These are phyloP conservation scores for Euphorbia corollata DNA, from an alignment of 441 rosid species.

Conservation along the genomic window DNA sequence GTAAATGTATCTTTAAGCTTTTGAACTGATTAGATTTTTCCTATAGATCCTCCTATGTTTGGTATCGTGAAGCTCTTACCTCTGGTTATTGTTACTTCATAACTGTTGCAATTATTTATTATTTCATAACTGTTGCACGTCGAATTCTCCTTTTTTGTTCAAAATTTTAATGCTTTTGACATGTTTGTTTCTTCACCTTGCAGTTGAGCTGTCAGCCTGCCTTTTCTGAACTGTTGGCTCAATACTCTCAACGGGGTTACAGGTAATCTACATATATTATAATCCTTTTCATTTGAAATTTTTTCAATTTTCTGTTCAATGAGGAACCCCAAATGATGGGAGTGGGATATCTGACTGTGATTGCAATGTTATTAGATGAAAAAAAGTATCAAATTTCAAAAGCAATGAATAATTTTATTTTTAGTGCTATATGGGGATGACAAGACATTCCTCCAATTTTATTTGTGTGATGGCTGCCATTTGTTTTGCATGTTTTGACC, in stretches of 20 bases:
- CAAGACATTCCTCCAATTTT: not conserved
- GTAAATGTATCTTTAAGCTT: too few species aligned
- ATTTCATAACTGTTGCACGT: not conserved
- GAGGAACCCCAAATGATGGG: not conserved
- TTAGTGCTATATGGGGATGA: not conserved
- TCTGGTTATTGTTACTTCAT: not conserved
- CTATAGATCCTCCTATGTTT: too few species aligned
- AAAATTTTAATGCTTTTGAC: constrained; percentile 16
- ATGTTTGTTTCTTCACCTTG: constrained; percentile 24
- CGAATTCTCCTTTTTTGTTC: not conserved
- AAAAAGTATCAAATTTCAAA: not conserved
- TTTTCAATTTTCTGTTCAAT: constrained; percentile 3
- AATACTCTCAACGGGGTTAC: constrained; percentile 61
- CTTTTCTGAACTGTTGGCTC: constrained; percentile 64
- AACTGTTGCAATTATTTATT: not conserved
- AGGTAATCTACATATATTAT: constrained; percentile 40
- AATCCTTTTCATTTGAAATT: constrained; percentile 15
- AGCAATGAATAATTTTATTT: not conserved
- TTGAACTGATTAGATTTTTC: too few species aligned
- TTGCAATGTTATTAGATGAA: not conserved
- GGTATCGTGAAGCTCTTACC: too few species aligned
- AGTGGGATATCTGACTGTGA: not conserved
- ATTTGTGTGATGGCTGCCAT: not conserved
- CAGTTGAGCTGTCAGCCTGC: constrained; percentile 72
- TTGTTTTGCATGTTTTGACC: not conserved